These are phyloP conservation scores for Cruciata laevipes DNA, from an alignment of 257 asterid species.

Conservation along the genomic window DNA sequence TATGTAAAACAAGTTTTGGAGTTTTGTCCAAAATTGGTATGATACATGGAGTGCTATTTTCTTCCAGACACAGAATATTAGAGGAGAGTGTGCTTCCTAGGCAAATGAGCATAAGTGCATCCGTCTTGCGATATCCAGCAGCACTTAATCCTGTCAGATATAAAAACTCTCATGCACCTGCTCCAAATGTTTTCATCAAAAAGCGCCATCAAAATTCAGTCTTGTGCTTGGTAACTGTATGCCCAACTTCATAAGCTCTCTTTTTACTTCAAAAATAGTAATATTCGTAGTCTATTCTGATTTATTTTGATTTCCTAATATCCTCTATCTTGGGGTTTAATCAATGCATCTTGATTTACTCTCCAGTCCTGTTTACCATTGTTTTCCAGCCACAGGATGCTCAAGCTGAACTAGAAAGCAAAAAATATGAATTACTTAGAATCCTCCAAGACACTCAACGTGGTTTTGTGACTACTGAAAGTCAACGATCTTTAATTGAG, in stretches of 20 bases:
- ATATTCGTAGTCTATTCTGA: not conserved
- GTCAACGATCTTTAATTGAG: conserved; percentile 67
- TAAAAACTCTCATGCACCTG: conserved; percentile 1
- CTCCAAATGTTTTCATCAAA: conserved; percentile 2
- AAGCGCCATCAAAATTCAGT: not conserved
- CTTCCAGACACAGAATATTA: not conserved
- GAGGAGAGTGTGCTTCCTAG: not conserved
- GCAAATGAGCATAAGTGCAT: conserved; percentile 6
- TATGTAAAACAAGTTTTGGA: not conserved
- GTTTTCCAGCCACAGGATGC: conserved; percentile 23
- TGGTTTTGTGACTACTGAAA: conserved; percentile 56
- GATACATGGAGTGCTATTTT: not conserved
- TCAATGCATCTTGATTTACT: not conserved
- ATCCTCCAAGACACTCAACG: conserved; percentile 67
- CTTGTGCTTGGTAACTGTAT: not conserved
- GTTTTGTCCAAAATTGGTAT: not conserved
- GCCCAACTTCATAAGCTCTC: not conserved
- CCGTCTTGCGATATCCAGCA: not conserved
- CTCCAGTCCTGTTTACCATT: not conserved
- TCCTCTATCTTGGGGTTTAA: not conserved
- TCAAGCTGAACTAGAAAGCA: conserved; percentile 46
- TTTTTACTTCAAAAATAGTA: not conserved
- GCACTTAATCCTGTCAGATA: not conserved
- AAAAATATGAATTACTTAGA: conserved; percentile 56
- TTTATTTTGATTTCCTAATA: not conserved